Evolutionary conservation across 179 eudicot species (phyloP).

Genomic region (Beta lomatogona): DNA sequence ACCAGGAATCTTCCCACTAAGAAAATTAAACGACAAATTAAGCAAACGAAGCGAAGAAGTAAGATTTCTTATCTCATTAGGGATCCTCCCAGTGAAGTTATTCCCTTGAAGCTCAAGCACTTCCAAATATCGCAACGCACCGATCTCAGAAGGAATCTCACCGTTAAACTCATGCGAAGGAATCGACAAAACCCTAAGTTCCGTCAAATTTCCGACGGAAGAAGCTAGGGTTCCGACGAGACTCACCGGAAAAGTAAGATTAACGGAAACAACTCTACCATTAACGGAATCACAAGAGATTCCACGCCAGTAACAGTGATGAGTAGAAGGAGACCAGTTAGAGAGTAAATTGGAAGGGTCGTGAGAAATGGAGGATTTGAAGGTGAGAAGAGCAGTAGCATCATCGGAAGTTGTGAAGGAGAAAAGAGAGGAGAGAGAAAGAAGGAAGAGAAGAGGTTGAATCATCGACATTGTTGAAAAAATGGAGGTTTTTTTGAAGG

Average conservation of each 20-base stretch:
- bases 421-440: constrained; percentile 18
- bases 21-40: constrained; percentile 49
- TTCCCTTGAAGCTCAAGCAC: constrained; percentile 50
- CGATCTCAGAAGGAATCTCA: constrained; percentile 42
- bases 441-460: background rate
- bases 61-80: constrained; percentile 33
- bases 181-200: constrained; percentile 42
- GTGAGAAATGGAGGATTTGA: constrained; percentile 34
- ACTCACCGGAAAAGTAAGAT: constrained; percentile 24
- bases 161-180: constrained; percentile 39
- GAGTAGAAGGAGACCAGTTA: constrained; percentile 35
- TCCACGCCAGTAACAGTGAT: constrained; percentile 50
- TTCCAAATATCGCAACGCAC: constrained; percentile 31
- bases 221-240: constrained; percentile 45
- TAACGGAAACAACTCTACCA: constrained; percentile 36
- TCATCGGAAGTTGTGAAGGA: constrained; percentile 21
- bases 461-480: constrained; percentile 26
- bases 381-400: constrained; percentile 31
- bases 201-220: constrained; percentile 39
- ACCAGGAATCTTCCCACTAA: constrained; percentile 42
- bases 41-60: constrained; percentile 35
- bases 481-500: background rate
- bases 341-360: constrained; percentile 36
- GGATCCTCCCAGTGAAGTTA: constrained; percentile 42
- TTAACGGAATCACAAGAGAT: constrained; percentile 36